Base-by-base conservation (phyloP, 495 filamentous ascomycete genomes). In the Cenococcum geophilum region DNA sequence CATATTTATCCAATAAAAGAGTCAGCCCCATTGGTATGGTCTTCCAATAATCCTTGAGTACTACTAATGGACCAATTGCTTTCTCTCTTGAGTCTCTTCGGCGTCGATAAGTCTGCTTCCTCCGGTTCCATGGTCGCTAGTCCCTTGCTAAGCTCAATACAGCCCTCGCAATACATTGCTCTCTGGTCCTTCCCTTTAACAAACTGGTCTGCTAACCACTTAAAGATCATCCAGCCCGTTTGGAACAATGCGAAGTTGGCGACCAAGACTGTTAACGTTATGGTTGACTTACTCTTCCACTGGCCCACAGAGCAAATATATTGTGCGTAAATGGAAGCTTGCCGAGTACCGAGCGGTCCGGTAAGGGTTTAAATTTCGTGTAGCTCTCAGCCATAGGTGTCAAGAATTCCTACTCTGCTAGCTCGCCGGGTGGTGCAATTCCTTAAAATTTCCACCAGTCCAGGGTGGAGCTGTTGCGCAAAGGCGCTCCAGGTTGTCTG, bases 251-350 rank as follows among this genome's bases (percentile, higher is more conserved):
- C 50, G 9, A 54, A 37, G 32, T 55, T 59, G 21, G 61, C 55
- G n/a, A 64, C 50, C 36, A 64, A 48, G 11, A 47, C 59, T 34
- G 47, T 54, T 42, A 59, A 21, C 43, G 56, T 21, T 42, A 56
- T 49, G 4, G 61, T 48, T 23, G 23, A 12, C 36, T 27, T 22
- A 36, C 22, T 48, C 45, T 25, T 64, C 35, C 4, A 16, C 35
- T 20, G 42, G 22, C 55, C 55, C 1, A 59, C 61, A 64, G 47
- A 36, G 57, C 61, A 64, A 25, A 64, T 59, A 49, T 64, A 64
- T 36, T 64, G 42, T 55, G 61, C 50, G 45, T 52, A 64, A 18
- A 64, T 64, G 21, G 12, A 45, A 22, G 61, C 61, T 22, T 42
- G 5, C 18, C 59, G 58, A 16, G 61, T 64, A 18, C 34, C 27